Conservation (phyloP, 306 rosid species). For the Fragaria vesca region DNA sequence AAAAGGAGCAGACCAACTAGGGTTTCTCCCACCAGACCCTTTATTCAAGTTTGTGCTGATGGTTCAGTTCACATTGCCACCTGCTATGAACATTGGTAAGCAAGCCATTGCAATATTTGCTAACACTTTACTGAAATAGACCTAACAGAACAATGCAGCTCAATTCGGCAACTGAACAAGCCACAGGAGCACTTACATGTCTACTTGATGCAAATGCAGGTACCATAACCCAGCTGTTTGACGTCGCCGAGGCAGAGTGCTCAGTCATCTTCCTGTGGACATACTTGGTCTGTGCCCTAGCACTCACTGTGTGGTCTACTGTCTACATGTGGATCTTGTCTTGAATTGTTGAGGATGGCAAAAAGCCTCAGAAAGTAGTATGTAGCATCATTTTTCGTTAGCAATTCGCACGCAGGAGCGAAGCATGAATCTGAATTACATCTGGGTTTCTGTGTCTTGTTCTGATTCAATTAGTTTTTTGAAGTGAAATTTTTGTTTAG, state of each 20-base stretch:
- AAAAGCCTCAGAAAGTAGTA: background rate
- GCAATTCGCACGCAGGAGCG: background rate
- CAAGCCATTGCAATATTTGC: background rate
- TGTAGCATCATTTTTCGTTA: background rate
- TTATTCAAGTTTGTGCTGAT: conserved; percentile 66
- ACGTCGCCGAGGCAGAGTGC: conserved; percentile 86
- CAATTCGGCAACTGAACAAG: background rate
- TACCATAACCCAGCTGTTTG: conserved; percentile 80
- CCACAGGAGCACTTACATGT: background rate
- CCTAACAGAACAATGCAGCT: background rate
- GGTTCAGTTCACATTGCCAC: conserved; percentile 83
- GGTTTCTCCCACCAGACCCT: conserved; percentile 63
- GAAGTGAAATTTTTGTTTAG: background rate
- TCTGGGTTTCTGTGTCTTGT: background rate
- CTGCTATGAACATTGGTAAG: conserved; percentile 89
- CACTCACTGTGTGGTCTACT: conserved; percentile 86
- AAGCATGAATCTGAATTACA: background rate
- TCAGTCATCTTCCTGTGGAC: conserved; percentile 83
- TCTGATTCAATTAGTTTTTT: background rate
- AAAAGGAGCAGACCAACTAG: conserved; percentile 46
- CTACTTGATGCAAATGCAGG: conserved; percentile 38
- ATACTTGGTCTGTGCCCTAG: conserved; percentile 59
- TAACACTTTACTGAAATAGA: background rate
- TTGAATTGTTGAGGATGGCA: conserved; percentile 11
- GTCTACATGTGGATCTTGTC: conserved; percentile 59